These are phyloP conservation scores for Panicum virgatum DNA, from an alignment of 202 grass and related monocot species.

Conservation along the genomic window DNA sequence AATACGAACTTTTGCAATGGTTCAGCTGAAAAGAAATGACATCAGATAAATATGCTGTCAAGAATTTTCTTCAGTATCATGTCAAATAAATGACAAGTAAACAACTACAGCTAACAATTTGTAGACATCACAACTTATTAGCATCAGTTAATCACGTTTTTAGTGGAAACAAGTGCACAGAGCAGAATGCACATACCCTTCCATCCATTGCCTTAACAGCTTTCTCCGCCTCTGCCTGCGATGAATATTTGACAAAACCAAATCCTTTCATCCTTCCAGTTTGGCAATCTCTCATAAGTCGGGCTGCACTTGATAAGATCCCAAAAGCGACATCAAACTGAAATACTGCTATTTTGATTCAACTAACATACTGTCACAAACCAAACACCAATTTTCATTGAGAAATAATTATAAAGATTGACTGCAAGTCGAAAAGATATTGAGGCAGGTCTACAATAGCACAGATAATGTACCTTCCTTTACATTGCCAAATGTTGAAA, in stretches of 20 bases:
- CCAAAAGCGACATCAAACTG: not conserved
- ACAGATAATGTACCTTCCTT: slow-evolving; percentile 57
- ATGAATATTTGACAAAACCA: slow-evolving; percentile 82
- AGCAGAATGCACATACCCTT: slow-evolving; percentile 46
- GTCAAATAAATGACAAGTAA: slow-evolving; percentile 6
- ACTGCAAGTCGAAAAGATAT: slow-evolving; percentile 4
- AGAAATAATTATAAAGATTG: not conserved
- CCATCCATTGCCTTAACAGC: slow-evolving; percentile 74
- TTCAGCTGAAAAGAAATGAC: not conserved
- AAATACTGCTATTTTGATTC: not conserved
- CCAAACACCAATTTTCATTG: not conserved
- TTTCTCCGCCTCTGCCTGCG: slow-evolving; percentile 52
- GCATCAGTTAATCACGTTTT: not conserved
- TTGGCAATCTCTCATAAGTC: slow-evolving; percentile 57
- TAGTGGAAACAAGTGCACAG: not conserved
- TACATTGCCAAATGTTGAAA: slow-evolving; percentile 60
- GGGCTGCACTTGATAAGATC: slow-evolving; percentile 37
- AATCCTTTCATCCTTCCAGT: slow-evolving; percentile 74
- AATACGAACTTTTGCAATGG: not conserved
- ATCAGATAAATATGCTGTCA: not conserved
- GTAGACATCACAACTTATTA: not conserved
- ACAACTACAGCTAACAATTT: not conserved
- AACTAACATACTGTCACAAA: not conserved
- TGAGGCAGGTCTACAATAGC: slow-evolving; percentile 1
- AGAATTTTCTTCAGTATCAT: not conserved